A percentile compares a stretch with the other conserved stretches of the same genome.
Evolutionary conservation across 257 asterid species (phyloP).

Genomic region (Ballota nigra): DNA sequence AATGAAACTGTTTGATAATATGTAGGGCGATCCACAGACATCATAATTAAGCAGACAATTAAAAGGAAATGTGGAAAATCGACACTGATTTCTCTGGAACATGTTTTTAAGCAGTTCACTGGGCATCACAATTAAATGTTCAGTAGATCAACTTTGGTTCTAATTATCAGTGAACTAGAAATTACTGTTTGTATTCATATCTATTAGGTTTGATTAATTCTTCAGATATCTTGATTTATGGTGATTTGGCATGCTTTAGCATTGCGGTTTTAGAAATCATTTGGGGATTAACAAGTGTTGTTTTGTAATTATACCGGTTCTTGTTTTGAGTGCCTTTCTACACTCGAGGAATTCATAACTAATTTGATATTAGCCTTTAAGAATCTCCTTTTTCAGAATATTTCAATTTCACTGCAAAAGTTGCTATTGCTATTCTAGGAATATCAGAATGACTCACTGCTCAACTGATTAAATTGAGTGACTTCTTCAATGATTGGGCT

Average conservation of each 20-base stretch:
- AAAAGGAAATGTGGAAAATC: not conserved
- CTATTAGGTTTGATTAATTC: not conserved
- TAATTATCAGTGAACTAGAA: not conserved
- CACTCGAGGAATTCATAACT: not conserved
- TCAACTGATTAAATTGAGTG: not conserved
- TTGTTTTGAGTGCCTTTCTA: not conserved
- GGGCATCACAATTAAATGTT: not conserved
- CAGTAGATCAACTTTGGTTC: not conserved
- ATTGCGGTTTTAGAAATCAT: not conserved
- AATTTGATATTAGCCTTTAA: not conserved
- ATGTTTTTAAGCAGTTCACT: not conserved
- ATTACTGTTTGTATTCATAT: not conserved
- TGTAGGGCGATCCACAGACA: not conserved
- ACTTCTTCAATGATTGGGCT: not conserved
- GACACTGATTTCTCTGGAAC: not conserved
- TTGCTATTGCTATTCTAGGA: not conserved
- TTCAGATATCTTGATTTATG: not conserved
- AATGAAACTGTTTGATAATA: not conserved
- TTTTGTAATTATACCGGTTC: not conserved
- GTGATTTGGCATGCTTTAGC: not conserved
- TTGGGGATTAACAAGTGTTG: not conserved
- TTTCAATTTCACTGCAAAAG: not conserved
- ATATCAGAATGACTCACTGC: not conserved
- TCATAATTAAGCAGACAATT: not conserved
- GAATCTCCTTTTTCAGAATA: not conserved